Conservation (phyloP, 2,329 filamentous ascomycete species). For the Clathrospora elynae region DNA sequence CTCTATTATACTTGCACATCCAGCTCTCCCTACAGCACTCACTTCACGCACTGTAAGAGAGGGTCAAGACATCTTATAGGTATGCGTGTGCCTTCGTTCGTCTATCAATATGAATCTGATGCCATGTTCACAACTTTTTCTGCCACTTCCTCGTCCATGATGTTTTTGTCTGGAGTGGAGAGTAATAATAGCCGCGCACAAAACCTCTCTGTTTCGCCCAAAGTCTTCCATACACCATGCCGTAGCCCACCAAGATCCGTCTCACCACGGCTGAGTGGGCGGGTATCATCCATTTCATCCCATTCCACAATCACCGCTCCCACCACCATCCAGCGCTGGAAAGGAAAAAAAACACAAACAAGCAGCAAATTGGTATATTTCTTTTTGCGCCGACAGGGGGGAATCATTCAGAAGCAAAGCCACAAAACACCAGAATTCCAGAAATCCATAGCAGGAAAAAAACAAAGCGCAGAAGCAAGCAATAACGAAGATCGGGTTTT, state of each 20-base stretch:
- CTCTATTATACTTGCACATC: too few relatives aligned
- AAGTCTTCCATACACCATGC: conserved; percentile 10
- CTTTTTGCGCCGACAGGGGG: conserved; percentile 49
- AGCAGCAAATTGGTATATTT: conserved; percentile 52
- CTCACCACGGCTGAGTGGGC: conserved; percentile 27
- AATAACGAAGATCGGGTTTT: conserved; percentile 41
- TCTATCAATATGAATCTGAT: too few relatives aligned
- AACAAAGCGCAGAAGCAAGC: conserved; percentile 28
- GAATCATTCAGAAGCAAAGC: conserved; percentile 49
- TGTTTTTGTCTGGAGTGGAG: conserved; percentile 2
- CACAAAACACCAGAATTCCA: conserved; percentile 23
- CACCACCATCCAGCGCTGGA: conserved; percentile 3
- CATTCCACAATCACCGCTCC: too few relatives aligned
- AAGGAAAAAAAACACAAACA: conserved; percentile 12
- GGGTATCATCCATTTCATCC: conserved; percentile 29
- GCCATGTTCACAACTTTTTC: too few relatives aligned
- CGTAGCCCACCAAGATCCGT: conserved; percentile 26
- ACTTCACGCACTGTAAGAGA: too few relatives aligned
- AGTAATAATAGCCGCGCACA: conserved; percentile 3
- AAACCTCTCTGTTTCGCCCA: conserved; percentile 3
- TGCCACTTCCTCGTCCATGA: too few relatives aligned
- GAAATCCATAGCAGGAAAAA: conserved; percentile 30
- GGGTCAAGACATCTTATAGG: too few relatives aligned
- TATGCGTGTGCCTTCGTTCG: too few relatives aligned
- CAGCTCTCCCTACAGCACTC: too few relatives aligned